Conservation (phyloP, 345 rosid genomes). For the Stellera chamaejasme region DNA sequence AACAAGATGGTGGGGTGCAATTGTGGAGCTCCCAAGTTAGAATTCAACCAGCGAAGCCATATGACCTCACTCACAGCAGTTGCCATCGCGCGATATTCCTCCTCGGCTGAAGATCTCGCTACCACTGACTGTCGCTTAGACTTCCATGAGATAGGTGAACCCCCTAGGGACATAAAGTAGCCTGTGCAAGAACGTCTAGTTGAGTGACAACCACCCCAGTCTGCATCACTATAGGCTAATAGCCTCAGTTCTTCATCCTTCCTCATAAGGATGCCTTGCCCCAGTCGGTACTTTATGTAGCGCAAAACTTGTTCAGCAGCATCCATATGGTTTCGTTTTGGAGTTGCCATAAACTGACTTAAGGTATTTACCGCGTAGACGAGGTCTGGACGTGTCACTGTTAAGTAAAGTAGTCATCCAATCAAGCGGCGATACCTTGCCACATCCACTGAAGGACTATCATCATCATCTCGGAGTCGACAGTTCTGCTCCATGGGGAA, state of each 20-base stretch:
- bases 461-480: background rate
- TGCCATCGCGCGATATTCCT: too few relatives aligned
- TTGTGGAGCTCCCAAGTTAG: too few relatives aligned
- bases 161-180: too few relatives aligned
- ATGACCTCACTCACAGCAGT: too few relatives aligned
- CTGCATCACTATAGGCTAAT: background rate
- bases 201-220: constrained; percentile 8
- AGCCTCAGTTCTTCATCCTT: background rate
- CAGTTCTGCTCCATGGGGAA: constrained; percentile 1
- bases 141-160: too few relatives aligned
- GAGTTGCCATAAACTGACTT: background rate
- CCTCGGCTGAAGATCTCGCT: too few relatives aligned
- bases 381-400: background rate
- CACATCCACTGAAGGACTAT: background rate
- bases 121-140: too few relatives aligned
- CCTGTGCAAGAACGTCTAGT: too few relatives aligned
- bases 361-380: background rate
- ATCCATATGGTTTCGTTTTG: background rate
- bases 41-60: too few relatives aligned
- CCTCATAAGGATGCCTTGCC: background rate
- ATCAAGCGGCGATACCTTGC: background rate
- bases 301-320: background rate
- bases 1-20: too few relatives aligned
- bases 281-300: background rate
- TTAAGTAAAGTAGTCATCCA: background rate